Conservation (phyloP, 208 protist genomes). For the Spongospora subterranea region DNA sequence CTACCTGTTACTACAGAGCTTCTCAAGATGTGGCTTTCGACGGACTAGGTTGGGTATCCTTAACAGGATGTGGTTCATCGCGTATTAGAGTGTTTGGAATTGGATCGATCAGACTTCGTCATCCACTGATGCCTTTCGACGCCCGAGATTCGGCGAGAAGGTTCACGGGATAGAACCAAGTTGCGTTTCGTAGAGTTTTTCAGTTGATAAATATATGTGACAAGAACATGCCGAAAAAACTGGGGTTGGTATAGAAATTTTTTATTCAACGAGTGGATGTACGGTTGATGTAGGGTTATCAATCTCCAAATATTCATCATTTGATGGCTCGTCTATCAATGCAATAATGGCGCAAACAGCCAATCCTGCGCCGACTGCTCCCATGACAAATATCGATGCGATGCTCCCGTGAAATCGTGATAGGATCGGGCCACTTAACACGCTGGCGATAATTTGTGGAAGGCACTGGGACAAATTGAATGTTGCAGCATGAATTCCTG, state of each 20-base stretch:
- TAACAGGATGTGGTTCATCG: not conserved
- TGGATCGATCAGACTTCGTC: not conserved
- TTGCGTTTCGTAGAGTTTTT: too few species aligned
- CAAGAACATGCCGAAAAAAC: too few species aligned
- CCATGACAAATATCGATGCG: constrained; percentile 47
- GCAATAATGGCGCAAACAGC: not conserved
- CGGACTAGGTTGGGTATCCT: constrained; percentile 18
- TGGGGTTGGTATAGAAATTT: too few species aligned
- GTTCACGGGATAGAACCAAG: not conserved
- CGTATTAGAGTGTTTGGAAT: not conserved
- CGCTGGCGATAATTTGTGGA: constrained; percentile 45
- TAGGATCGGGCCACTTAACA: constrained; percentile 19
- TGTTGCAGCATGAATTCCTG: not conserved
- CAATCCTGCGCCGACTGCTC: constrained; percentile 1
- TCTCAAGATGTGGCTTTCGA: not conserved
- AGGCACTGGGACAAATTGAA: constrained; percentile 51
- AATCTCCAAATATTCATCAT: too few species aligned
- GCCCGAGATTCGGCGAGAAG: not conserved
- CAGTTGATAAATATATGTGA: too few species aligned
- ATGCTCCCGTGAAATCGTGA: not conserved
- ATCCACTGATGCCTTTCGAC: constrained; percentile 34
- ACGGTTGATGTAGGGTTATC: too few species aligned
- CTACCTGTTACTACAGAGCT: not conserved
- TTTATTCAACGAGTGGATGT: too few species aligned
- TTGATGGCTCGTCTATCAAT: not conserved